Conservation (phyloP, 257 asterid species). For the Nicotiana sylvestris region DNA sequence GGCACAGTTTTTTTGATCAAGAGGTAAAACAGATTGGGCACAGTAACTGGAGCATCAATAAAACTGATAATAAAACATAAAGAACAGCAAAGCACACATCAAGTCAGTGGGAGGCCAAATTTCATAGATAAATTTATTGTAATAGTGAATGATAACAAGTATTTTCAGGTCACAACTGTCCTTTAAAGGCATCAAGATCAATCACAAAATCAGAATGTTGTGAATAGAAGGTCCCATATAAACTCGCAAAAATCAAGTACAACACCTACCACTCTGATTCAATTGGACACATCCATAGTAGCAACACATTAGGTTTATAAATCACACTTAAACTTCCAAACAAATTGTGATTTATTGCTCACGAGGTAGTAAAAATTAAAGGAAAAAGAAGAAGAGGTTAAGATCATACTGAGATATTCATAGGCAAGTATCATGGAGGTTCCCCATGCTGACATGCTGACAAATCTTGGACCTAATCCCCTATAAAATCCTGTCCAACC, state of each 20-base stretch:
- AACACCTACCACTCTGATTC: not conserved
- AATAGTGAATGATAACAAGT: not conserved
- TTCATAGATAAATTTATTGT: not conserved
- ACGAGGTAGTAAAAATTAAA: not conserved
- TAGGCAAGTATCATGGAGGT: constrained; percentile 97
- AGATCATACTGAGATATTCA: constrained; percentile 78
- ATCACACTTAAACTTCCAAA: not conserved
- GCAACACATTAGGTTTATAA: not conserved
- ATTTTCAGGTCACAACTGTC: not conserved
- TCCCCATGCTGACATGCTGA: constrained; percentile 99
- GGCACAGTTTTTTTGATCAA: not conserved
- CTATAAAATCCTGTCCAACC: constrained; percentile 93
- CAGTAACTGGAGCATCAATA: not conserved
- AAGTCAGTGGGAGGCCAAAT: not conserved
- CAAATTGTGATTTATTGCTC: not conserved
- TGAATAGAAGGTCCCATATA: not conserved
- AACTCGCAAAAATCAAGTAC: not conserved
- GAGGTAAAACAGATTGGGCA: not conserved
- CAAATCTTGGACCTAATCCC: constrained; percentile 96
- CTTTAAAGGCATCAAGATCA: not conserved
- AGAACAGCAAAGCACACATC: not conserved
- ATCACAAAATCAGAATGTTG: not conserved
- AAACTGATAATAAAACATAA: not conserved
- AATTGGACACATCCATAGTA: not conserved
- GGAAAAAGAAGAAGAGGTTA: not conserved